Evolutionary conservation across 306 rosid species (phyloP), one percentile per base, ranked within the genome.

Genomic region (Inga leiocalycina): DNA sequence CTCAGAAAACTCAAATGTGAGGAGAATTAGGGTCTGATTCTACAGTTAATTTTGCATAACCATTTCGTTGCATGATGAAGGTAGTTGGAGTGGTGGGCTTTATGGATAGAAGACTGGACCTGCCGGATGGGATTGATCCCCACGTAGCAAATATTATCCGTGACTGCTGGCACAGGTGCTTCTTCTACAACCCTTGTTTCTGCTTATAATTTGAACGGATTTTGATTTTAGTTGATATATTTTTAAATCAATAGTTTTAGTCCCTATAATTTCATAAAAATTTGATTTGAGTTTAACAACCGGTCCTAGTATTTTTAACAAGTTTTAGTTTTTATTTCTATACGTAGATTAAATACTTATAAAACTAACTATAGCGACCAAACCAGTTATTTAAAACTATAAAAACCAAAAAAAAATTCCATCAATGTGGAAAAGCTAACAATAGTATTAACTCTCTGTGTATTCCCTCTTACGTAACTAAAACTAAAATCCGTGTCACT

Each of bases 81-180:
- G 93, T 94, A 61, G 98, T 94, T 62, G 95, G 98, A 89, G 88
- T 92, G 30, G 95, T 94, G 41, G 97, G 97, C 56, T 94, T 92
- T 54, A 89, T 89, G 95, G 90, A 94, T 83, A 92, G 94, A 85
- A 87, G 98, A 86, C 78, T 91, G 56, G 98, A 92, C 41, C 80
- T 91, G 9, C 95, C 97, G 12, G 90, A 91, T 71, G 91, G 83
- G 81, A 88, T 92, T 54, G 62, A 54, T 17, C 62, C 62, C 62
- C 24, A 19, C 62, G 27, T 54, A 54, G 62, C 88, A 16, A 83
- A 91, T 72, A 64, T 91, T 74, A 92, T 94, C 46, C 41, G 69
- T 69, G 98, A 91, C 80, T 92, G 94, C 88, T 94, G 97, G 98
- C 76, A 30, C 68, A 94, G 95, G 97, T 92, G 78, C 19, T 72